Percentiles rank a stretch among this genome's conserved stretches.
These are phyloP conservation scores for Flueggea neowawraea DNA, from an alignment of 441 rosid species.

Conservation along the genomic window DNA sequence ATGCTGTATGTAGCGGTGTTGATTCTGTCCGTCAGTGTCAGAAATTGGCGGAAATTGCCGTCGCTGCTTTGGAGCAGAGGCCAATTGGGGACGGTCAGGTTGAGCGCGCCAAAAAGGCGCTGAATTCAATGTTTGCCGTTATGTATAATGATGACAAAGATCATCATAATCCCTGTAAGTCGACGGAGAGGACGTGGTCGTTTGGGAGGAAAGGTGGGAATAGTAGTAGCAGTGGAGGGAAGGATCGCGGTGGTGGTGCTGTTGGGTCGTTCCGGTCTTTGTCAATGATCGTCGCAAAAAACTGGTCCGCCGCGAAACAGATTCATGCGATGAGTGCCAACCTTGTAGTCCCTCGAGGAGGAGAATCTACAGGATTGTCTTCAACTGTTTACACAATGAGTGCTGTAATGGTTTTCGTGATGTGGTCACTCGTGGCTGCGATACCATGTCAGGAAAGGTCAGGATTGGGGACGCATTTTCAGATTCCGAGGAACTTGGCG, in stretches of 20 bases:
- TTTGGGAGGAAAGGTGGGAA: slow-evolving; percentile 61
- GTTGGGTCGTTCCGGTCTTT: slow-evolving; percentile 28
- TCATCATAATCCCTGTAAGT: slow-evolving; percentile 21
- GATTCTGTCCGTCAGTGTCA: slow-evolving; percentile 73
- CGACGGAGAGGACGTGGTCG: slow-evolving; percentile 81
- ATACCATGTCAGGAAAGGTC: slow-evolving; percentile 90
- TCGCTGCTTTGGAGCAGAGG: slow-evolving; percentile 55
- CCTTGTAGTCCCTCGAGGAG: slow-evolving; percentile 66
- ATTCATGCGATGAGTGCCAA: slow-evolving; percentile 74
- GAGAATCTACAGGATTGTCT: slow-evolving; percentile 62
- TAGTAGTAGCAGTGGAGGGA: slow-evolving; percentile 13
- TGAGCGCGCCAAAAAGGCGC: slow-evolving; percentile 70
- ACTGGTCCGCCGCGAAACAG: slow-evolving; percentile 96
- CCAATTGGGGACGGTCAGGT: slow-evolving; percentile 85
- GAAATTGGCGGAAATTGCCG: slow-evolving; percentile 70
- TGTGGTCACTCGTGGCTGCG: slow-evolving; percentile 85
- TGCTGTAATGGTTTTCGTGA: slow-evolving; percentile 53
- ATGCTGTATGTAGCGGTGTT: slow-evolving; percentile 69
- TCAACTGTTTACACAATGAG: slow-evolving; percentile 71
- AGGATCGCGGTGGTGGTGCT: slow-evolving; percentile 27
- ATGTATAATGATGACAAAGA: slow-evolving; percentile 58
- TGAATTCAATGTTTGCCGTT: slow-evolving; percentile 38
- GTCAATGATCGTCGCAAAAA: slow-evolving; percentile 60
- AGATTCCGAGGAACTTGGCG: slow-evolving; percentile 58
- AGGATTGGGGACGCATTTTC: slow-evolving; percentile 61